These are phyloP conservation scores for Lycium barbarum DNA, from an alignment of 257 asterid species.

Conservation along the genomic window DNA sequence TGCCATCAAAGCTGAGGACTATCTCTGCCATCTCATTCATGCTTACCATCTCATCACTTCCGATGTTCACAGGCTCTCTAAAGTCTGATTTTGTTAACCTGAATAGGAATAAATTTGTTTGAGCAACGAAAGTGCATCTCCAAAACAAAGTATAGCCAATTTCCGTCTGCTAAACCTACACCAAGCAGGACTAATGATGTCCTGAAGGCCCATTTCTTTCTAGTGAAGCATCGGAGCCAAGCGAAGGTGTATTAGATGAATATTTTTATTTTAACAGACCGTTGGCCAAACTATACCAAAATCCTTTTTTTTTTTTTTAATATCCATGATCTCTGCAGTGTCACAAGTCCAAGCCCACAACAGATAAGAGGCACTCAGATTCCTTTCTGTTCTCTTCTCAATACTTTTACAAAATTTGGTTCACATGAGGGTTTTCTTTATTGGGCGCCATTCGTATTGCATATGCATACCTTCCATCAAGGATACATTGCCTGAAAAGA, in stretches of 20 bases:
- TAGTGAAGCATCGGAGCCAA: background rate
- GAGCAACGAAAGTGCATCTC: background rate
- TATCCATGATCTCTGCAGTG: background rate
- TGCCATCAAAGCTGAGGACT: constrained; percentile 73
- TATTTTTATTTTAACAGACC: background rate
- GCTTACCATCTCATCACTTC: constrained; percentile 96
- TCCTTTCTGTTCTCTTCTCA: background rate
- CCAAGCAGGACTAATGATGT: background rate
- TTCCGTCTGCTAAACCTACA: background rate
- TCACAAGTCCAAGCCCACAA: background rate
- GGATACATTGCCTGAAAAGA: background rate
- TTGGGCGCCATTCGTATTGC: background rate
- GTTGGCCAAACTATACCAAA: background rate
- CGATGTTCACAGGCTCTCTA: constrained; percentile 90
- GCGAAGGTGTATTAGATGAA: background rate
- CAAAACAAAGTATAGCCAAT: background rate
- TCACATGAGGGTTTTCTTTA: background rate
- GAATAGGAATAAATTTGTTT: background rate
- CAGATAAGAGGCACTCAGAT: background rate
- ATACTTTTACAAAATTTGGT: background rate
- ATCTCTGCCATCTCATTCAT: constrained; percentile 98
- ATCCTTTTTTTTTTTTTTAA: background rate
- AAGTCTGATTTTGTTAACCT: constrained; percentile 91
- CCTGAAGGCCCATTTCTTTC: background rate
- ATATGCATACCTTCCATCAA: background rate